These are phyloP conservation scores for Penicillium italicum DNA, from an alignment of 2,329 filamentous ascomycete genomes.

Conservation along the genomic window DNA sequence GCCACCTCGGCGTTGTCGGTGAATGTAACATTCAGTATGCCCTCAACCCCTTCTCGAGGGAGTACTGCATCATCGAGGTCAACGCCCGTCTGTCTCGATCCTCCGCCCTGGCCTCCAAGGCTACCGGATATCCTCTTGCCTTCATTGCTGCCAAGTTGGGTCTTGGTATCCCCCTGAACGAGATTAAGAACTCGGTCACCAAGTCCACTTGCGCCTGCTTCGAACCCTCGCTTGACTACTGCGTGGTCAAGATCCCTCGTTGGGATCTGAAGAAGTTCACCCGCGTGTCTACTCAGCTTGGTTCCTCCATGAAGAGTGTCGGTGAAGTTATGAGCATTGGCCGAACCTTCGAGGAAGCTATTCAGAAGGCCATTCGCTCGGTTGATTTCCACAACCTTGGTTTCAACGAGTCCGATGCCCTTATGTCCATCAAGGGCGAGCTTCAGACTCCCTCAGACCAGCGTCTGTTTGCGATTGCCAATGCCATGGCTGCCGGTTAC, in stretches of 20 bases:
- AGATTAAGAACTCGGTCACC: conserved; percentile 94
- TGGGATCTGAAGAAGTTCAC: conserved; percentile 99
- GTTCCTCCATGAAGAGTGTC: conserved; percentile 99
- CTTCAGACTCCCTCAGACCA: conserved; percentile 97
- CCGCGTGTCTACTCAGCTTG: conserved; percentile 89
- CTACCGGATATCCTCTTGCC: conserved; percentile 90
- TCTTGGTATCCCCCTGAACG: conserved; percentile 89
- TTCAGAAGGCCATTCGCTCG: conserved; percentile 94
- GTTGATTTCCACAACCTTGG: conserved; percentile 95
- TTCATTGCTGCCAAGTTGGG: conserved; percentile 97
- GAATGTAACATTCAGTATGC: conserved; percentile 99
- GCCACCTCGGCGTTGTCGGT: conserved; percentile 93
- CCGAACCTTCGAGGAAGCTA: conserved; percentile 93
- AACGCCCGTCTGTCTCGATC: conserved; percentile 94
- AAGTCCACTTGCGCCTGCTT: conserved; percentile 96
- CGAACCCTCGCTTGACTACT: conserved; percentile 95
- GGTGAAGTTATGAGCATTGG: conserved; percentile 99
- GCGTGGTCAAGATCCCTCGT: conserved; percentile 96
- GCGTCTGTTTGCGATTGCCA: conserved; percentile 93
- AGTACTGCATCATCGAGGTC: conserved; percentile 99
- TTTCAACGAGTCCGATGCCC: conserved; percentile 83
- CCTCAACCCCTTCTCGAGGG: conserved; percentile 86
- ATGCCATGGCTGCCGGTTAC: conserved; percentile 93
- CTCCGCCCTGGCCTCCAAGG: conserved; percentile 92
- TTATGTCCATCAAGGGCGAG: conserved; percentile 95